A percentile compares a stretch with the other conserved stretches of the same genome.
Conservation (phyloP, 2,329 filamentous ascomycete genomes). For the Phyllosticta citrichinensis region DNA sequence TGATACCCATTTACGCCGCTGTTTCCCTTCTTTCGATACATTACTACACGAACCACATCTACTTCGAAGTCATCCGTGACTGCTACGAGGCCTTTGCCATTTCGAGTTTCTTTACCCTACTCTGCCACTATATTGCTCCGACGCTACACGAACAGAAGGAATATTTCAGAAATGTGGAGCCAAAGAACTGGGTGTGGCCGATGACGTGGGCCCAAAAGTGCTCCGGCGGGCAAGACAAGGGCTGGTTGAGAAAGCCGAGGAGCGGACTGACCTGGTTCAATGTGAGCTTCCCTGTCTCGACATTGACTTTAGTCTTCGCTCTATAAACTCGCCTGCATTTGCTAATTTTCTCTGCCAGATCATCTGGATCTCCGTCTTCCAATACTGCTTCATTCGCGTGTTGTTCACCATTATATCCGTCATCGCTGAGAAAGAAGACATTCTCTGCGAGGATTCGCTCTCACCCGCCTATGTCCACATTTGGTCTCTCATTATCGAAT, state of each 20-base stretch:
- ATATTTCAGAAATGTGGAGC: conserved; percentile 61
- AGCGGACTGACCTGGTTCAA: conserved; percentile 89
- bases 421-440: conserved; percentile 55
- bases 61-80: conserved; percentile 71
- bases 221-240: conserved; percentile 55
- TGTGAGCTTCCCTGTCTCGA: conserved; percentile 27
- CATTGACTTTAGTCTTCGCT: neutral
- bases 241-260: conserved; percentile 61
- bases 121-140: conserved; percentile 72
- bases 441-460: conserved; percentile 71
- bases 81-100: conserved; percentile 88
- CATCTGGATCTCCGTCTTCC: conserved; percentile 72
- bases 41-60: conserved; percentile 68
- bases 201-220: conserved; percentile 60
- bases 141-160: conserved; percentile 71
- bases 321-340: conserved; percentile 16
- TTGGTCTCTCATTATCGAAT: conserved; percentile 69
- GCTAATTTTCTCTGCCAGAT: conserved; percentile 37
- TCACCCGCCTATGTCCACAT: conserved; percentile 72
- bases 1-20: conserved; percentile 72
- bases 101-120: conserved; percentile 71
- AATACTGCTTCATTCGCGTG: conserved; percentile 75
- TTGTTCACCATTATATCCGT: conserved; percentile 72
- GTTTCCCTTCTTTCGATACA: conserved; percentile 64
- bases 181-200: conserved; percentile 67